Evolutionary conservation across 2,329 filamentous ascomycete species (phyloP), one percentile per base, ranked within the genome.

Genomic region (Aspergillus brunneoviolaceus): DNA sequence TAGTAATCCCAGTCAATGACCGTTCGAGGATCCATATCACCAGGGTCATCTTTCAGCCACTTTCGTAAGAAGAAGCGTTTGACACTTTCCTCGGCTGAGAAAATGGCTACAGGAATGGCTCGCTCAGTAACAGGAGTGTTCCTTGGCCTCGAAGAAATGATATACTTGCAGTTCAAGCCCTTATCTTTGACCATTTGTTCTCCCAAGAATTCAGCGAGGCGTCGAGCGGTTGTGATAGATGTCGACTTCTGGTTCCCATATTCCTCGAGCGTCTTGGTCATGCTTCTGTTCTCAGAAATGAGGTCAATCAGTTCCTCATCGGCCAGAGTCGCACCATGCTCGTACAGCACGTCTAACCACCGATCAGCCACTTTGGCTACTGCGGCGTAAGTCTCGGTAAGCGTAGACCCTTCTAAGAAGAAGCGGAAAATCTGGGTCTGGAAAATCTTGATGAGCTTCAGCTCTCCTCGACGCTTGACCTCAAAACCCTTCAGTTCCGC

Each of bases 111-210:
- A 0, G 95, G 95, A 60, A 99, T 86, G 23, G 95, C 95, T 69
- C 95, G 85, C 67, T 99, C 96, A 0, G 95, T 99, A 62, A 99
- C 93, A 1, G 95, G 94, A 0, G 94, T 91, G 70, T 91, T 91
- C 70, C 88, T 90, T 4, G 95, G 95, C 64, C 85, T 87, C 14
- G 92, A 85, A 55, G 93, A 96, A 71, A 99, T 97, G 74, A 99
- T 97, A 76, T 98, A 99, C 78, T 98, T 98, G 87, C 95, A 99
- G 80, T 99, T 99, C 68, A 99, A 77, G 3, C 95, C 95, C 77
- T 98, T 99, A 78, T 99, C 96, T 73, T 99, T 99, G 70, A 97
- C 88, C 96, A 99, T 99, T 72, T 96, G 92, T 74, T 97, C 94
- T 39, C 95, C 95, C 63, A 99, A 74, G 73, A 99, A 99, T 71